These are phyloP conservation scores for Alternaria sp. DNA, from an alignment of 2,329 filamentous ascomycete species.

Conservation along the genomic window DNA sequence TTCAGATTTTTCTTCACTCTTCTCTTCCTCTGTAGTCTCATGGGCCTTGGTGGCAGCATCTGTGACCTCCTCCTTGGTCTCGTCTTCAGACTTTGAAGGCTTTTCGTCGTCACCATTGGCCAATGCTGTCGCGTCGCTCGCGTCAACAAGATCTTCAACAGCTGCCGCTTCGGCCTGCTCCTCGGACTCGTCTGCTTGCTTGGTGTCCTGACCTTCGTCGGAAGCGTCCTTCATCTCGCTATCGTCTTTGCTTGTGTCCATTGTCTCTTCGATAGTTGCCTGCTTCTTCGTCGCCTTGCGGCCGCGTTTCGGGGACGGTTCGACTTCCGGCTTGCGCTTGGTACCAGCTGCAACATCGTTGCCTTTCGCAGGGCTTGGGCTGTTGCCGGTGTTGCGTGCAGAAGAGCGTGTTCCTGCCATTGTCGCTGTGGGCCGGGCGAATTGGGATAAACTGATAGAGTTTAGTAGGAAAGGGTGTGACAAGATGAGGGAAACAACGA, in stretches of 20 bases:
- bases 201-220: constrained; percentile 13
- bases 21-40: constrained; percentile 7
- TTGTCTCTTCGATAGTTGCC: constrained; percentile 62
- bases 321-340: constrained; percentile 54
- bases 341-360: constrained; percentile 47
- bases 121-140: constrained; percentile 26
- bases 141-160: constrained; percentile 4
- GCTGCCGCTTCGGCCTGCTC: constrained; percentile 20
- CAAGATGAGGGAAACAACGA: neutral
- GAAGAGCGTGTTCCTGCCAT: constrained; percentile 47
- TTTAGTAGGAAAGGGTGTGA: neutral
- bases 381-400: constrained; percentile 26
- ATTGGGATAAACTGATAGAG: neutral
- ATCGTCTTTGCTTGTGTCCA: constrained; percentile 52
- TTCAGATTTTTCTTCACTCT: constrained; percentile 10
- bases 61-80: constrained; percentile 5
- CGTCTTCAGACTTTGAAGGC: constrained; percentile 10
- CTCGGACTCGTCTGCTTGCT: constrained; percentile 22
- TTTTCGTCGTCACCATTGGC: constrained; percentile 34
- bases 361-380: constrained; percentile 34
- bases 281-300: constrained; percentile 58
- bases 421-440: constrained; percentile 6
- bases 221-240: constrained; percentile 38
- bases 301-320: constrained; percentile 54
- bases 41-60: constrained; percentile 15